Evolutionary conservation across 2,329 filamentous ascomycete species (phyloP).

Genomic region (Kalmusia sp.): DNA sequence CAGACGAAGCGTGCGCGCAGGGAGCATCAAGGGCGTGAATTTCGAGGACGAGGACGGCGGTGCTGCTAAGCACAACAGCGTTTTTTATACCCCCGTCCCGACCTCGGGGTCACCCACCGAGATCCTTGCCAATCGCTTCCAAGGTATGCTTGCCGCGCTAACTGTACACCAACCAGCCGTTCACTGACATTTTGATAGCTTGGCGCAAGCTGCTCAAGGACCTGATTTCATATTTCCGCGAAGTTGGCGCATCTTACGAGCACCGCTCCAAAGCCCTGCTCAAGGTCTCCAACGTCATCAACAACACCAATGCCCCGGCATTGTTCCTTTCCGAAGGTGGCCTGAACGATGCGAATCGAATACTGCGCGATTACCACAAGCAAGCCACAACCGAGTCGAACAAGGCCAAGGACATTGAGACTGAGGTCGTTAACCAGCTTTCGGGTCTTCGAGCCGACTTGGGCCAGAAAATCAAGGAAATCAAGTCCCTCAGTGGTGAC

Average conservation of each 20-base stretch:
- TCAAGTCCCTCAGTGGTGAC: conserved; percentile 89
- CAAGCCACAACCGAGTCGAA: conserved; percentile 79
- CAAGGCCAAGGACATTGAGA: conserved; percentile 89
- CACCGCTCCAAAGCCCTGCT: conserved; percentile 79
- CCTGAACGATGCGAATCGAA: conserved; percentile 84
- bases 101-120: conserved; percentile 89
- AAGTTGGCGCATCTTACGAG: conserved; percentile 90
- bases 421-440: conserved; percentile 87
- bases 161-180: not conserved
- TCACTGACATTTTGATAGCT: conserved; percentile 60
- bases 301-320: conserved; percentile 77
- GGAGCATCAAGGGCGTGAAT: conserved; percentile 82
- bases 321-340: conserved; percentile 82
- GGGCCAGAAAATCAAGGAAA: conserved; percentile 97
- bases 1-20: conserved; percentile 80
- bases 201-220: conserved; percentile 97
- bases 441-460: conserved; percentile 87
- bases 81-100: conserved; percentile 88
- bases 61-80: conserved; percentile 71
- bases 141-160: conserved; percentile 64
- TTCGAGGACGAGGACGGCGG: conserved; percentile 75
- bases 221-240: conserved; percentile 90
- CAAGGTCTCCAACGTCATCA: conserved; percentile 83
- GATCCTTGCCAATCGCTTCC: conserved; percentile 83
- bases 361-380: conserved; percentile 83